Evolutionary conservation across 2,329 filamentous ascomycete species (phyloP).

Genomic region (Penicillium sclerotiorum): DNA sequence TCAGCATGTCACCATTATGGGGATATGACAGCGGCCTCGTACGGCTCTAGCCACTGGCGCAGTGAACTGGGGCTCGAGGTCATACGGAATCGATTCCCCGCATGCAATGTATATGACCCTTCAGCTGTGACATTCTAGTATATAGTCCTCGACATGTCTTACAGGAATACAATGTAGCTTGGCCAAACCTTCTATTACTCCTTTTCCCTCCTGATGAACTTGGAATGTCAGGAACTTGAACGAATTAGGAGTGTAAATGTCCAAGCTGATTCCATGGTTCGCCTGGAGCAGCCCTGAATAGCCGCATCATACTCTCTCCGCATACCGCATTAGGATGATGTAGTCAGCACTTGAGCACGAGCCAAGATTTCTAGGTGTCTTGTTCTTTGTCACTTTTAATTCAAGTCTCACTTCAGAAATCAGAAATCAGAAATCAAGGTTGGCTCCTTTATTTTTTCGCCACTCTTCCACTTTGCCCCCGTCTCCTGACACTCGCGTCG

Average conservation of each 20-base stretch:
- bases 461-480: no score
- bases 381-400: not conserved
- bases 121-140: conserved; percentile 30
- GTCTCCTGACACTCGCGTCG: not conserved
- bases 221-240: not conserved
- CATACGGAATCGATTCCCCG: conserved; percentile 21
- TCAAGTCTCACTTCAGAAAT: not conserved
- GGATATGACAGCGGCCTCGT: not conserved
- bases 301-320: not conserved
- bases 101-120: conserved; percentile 35
- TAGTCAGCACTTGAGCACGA: conserved; percentile 6
- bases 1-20: not conserved
- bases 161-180: conserved; percentile 25
- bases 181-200: conserved; percentile 4
- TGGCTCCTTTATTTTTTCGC: not conserved
- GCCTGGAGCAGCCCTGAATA: no score
- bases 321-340: conserved; percentile 20
- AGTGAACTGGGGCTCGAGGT: not conserved
- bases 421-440: no score
- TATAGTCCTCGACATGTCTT: conserved; percentile 28
- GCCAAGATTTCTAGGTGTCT: not conserved
- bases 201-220: not conserved
- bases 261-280: no score
- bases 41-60: conserved; percentile 4
- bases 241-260: no score